Conservation (phyloP, 208 protist species). For the Acanthamoeba lugdunensis region DNA sequence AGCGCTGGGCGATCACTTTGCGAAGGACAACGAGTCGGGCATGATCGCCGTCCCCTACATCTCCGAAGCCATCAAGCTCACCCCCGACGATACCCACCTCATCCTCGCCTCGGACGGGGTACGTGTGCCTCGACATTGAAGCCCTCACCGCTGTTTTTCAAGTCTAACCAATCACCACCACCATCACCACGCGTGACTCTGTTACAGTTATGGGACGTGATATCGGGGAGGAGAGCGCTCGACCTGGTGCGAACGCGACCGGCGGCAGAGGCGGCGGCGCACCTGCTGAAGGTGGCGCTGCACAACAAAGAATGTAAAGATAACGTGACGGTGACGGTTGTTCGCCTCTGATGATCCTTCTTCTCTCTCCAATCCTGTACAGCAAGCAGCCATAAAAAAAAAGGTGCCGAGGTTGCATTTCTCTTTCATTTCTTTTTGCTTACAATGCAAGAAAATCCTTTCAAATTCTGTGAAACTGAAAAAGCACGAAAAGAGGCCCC, state of each 20-base stretch:
- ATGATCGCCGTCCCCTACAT: slow-evolving; percentile 67
- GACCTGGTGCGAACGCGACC: not conserved
- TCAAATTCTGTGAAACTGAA: too few species aligned
- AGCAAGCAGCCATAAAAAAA: too few species aligned
- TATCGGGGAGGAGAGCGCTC: not conserved
- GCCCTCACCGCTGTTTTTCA: not conserved
- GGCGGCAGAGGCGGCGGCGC: slow-evolving; percentile 24
- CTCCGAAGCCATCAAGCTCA: slow-evolving; percentile 57
- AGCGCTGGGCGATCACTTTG: slow-evolving; percentile 72
- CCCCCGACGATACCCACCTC: slow-evolving; percentile 53
- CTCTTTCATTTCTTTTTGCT: too few species aligned
- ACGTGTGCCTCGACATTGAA: not conserved
- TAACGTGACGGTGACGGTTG: slow-evolving; percentile 42
- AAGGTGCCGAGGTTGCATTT: too few species aligned
- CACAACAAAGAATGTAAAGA: slow-evolving; percentile 67
- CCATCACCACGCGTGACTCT: not conserved
- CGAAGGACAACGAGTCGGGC: slow-evolving; percentile 70
- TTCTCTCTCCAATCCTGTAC: too few species aligned
- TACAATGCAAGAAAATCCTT: too few species aligned
- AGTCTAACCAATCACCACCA: not conserved
- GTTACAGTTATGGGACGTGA: slow-evolving; percentile 49
- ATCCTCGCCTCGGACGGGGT: slow-evolving; percentile 71
- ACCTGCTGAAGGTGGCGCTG: slow-evolving; percentile 10
- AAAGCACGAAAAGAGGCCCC: too few species aligned
- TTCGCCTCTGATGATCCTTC: slow-evolving; percentile 7